phyloP scores from a whole-genome alignment of 2,329 filamentous ascomycete species.

The Westerdykella ornata region DNA sequence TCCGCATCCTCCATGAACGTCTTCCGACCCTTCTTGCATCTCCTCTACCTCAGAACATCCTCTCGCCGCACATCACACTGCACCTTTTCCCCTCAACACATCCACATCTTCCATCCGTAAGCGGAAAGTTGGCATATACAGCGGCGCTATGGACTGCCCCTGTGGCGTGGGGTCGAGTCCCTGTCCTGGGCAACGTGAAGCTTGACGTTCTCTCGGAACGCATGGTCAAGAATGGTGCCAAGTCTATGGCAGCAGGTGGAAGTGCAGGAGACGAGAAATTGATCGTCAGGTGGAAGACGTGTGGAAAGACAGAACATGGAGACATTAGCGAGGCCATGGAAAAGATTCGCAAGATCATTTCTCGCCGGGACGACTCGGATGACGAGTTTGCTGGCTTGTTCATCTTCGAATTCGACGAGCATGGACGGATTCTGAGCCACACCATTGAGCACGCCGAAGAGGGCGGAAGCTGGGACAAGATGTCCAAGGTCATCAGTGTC shows the following conservation, averaged over 20 bases:
- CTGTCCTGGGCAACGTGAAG: slow-evolving; percentile 81
- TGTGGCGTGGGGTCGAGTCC: slow-evolving; percentile 89
- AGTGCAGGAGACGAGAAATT: slow-evolving; percentile 61
- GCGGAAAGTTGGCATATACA: slow-evolving; percentile 81
- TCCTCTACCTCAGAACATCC: slow-evolving; percentile 55
- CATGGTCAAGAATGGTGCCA: slow-evolving; percentile 58
- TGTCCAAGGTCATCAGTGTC: slow-evolving; percentile 77
- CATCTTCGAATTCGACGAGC: slow-evolving; percentile 87
- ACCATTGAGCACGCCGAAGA: slow-evolving; percentile 92
- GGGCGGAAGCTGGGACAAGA: slow-evolving; percentile 73
- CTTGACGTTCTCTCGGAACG: slow-evolving; percentile 85
- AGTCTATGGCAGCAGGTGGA: slow-evolving; percentile 31
- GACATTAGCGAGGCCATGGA: slow-evolving; percentile 47
- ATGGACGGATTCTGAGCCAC: slow-evolving; percentile 77
- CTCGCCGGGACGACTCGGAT: slow-evolving; percentile 20
- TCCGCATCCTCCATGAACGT: slow-evolving; percentile 55
- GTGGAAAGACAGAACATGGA: slow-evolving; percentile 43
- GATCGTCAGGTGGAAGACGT: slow-evolving; percentile 83
- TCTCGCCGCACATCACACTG: slow-evolving; percentile 56
- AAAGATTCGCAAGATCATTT: slow-evolving; percentile 50
- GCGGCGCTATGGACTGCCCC: slow-evolving; percentile 94
- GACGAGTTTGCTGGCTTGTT: slow-evolving; percentile 87
- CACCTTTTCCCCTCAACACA: slow-evolving; percentile 68
- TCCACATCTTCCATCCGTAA: slow-evolving; percentile 84
- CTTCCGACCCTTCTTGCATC: slow-evolving; percentile 56